Evolutionary conservation across 2,329 filamentous ascomycete genomes (phyloP).

Genomic region (Fusarium palustre): DNA sequence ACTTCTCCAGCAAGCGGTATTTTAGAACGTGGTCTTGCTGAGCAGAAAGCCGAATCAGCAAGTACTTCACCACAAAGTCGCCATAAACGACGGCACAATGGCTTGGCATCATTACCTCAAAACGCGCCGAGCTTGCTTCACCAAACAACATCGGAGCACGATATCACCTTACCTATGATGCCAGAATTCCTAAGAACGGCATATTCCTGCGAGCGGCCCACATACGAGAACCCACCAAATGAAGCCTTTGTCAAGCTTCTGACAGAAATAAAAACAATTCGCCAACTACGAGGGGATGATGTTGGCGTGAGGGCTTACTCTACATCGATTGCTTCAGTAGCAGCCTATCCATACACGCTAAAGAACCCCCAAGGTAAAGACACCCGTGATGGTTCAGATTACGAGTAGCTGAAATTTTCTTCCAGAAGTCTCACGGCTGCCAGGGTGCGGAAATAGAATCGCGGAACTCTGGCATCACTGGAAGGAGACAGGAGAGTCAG

Average conservation of each 20-base stretch:
- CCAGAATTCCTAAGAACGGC: constrained; percentile 71
- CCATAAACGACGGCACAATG: constrained; percentile 16
- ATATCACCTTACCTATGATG: constrained; percentile 71
- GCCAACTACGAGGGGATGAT: constrained; percentile 78
- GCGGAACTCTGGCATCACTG: constrained; percentile 83
- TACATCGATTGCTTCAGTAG: constrained; percentile 83
- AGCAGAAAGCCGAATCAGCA: constrained; percentile 12
- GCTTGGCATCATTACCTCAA: constrained; percentile 13
- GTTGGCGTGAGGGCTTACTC: constrained; percentile 89
- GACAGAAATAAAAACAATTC: constrained; percentile 76
- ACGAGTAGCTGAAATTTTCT: neutral
- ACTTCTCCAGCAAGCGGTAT: constrained; percentile 32
- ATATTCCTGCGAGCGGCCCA: constrained; percentile 86
- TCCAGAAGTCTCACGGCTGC: constrained; percentile 68
- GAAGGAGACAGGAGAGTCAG: constrained; percentile 68
- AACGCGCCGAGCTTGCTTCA: constrained; percentile 63
- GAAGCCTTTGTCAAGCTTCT: constrained; percentile 79
- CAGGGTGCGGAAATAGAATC: constrained; percentile 85
- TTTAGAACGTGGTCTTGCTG: constrained; percentile 40
- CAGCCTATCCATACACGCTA: constrained; percentile 77
- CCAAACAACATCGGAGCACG: constrained; percentile 83
- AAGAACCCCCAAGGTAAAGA: constrained; percentile 56
- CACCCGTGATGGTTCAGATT: neutral
- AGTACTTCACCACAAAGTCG: constrained; percentile 22
- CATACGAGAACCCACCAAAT: constrained; percentile 78